phyloP scores from a whole-genome alignment of 2,329 filamentous ascomycete species.

The Epicoccum sorghinum region DNA sequence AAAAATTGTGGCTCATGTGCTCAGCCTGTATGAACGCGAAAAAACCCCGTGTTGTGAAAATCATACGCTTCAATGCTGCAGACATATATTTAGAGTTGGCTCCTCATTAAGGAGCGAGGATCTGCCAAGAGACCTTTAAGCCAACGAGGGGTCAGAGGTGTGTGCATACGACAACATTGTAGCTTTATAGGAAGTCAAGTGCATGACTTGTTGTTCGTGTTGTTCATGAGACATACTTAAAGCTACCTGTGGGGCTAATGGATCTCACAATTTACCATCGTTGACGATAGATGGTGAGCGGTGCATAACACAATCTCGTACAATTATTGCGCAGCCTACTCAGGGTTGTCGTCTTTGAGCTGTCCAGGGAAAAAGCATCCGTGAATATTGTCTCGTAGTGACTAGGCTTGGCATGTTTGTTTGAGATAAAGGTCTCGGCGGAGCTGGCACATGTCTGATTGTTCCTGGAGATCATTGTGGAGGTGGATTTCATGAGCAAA shows the following conservation, averaged over 20 bases:
- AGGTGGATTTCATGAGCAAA: slow-evolving; percentile 8
- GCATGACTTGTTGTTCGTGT: too few relatives aligned
- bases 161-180: not conserved
- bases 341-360: too few relatives aligned
- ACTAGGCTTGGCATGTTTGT: slow-evolving; percentile 8
- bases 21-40: too few relatives aligned
- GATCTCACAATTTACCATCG: too few relatives aligned
- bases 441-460: slow-evolving; percentile 4
- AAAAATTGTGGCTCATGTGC: too few relatives aligned
- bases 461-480: slow-evolving; percentile 18
- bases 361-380: not conserved
- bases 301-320: too few relatives aligned
- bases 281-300: not conserved
- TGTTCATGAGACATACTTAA: not conserved
- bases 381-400: not conserved
- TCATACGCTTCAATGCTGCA: too few relatives aligned
- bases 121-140: not conserved
- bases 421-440: slow-evolving; percentile 12
- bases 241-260: too few relatives aligned
- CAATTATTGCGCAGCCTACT: too few relatives aligned
- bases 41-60: too few relatives aligned
- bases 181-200: not conserved
- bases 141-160: not conserved
- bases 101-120: not conserved
- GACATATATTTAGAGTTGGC: too few relatives aligned